These are phyloP conservation scores for Ganoderma lingzhi DNA, from an alignment of 1,284 basidiomycete genomes.

Conservation along the genomic window DNA sequence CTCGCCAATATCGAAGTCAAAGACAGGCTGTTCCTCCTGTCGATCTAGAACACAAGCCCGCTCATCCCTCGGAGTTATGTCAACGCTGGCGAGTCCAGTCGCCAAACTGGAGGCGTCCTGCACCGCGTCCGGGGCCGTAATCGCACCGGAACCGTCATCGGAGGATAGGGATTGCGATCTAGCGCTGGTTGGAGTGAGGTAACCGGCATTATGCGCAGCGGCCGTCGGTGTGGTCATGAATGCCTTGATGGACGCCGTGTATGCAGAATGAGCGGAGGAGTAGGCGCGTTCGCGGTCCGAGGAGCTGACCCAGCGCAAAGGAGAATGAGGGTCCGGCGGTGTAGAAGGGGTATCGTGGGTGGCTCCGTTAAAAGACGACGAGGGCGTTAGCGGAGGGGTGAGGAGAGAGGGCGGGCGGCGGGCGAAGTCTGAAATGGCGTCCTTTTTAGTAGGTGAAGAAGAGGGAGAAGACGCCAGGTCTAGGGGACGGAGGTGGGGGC, in stretches of 20 bases:
- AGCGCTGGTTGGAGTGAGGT: conserved; percentile 36
- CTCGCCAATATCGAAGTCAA: conserved; percentile 22
- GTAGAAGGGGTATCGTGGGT: conserved; percentile 37
- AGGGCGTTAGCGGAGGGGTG: conserved; percentile 44
- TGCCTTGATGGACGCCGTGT: conserved; percentile 22
- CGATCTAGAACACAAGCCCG: conserved; percentile 21
- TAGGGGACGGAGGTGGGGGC: conserved; percentile 41
- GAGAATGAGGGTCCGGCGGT: conserved; percentile 34
- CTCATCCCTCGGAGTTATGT: conserved; percentile 36
- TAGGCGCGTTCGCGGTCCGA: conserved; percentile 23
- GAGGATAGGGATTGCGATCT: conserved; percentile 35
- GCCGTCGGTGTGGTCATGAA: conserved; percentile 23
- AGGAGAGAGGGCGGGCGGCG: conserved; percentile 30
- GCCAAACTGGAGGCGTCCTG: conserved; percentile 24
- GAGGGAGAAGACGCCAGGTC: conserved; percentile 39
- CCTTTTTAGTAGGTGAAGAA: conserved; percentile 29
- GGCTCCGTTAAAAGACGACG: conserved; percentile 39
- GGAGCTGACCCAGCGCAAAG: conserved; percentile 32
- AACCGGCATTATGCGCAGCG: conserved; percentile 28
- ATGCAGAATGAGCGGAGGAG: conserved; percentile 20
- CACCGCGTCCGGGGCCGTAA: conserved; percentile 9
- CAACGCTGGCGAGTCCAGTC: conserved; percentile 28
- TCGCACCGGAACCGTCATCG: conserved; percentile 25
- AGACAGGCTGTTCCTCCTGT: conserved; percentile 9
- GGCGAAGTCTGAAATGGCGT: conserved; percentile 22